Evolutionary conservation across 192 early-diverging fungal species (phyloP), one percentile per base, ranked within the genome.

Genomic region (Cladochytrium replicatum): DNA sequence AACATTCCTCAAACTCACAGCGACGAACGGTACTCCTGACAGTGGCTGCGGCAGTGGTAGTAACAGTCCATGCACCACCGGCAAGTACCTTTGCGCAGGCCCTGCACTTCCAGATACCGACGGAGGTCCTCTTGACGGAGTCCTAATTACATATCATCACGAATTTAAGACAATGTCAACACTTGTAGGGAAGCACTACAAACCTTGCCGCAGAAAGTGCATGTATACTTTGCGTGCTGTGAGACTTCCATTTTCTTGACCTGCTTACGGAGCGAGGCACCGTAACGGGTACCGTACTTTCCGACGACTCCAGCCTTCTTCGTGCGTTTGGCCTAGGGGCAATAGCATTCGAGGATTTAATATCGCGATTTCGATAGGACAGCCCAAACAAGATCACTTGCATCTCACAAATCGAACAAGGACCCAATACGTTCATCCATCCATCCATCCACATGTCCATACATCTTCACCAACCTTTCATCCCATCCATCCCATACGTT

Each of bases 201-300:
- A 68, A 86, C 83, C 72, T 93, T 93, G 58, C 95, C 93, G 78
- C 95, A 99, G 92, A 99, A 99, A 61, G 91, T 85, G 80, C 95
- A 99, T 58, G 89, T 94, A 87, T 99, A 99, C 78, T 91, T 91
- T 69, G 84, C 77, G 80, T 99, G 95, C 78, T 99, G 95, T 67
- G 91, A 88, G 72, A 97, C 91, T 85, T 99, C 95, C 82, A 97
- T 93, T 83, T 93, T 93, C 83, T 93, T 93, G 49, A 88, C 76
- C 60, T 74, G 65, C 72, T 99, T 99, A 80, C 95, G 82, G 61
- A 99, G 83, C 49, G 95, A 97, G 59, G 95, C 90, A 91, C 95
- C 95, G 81, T 99, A 99, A 78, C 95, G 91, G 66, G 89, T 89
- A 81, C 95, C 95, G 87, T 99, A 99, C 76, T 99, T 99, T 69